Conservation (phyloP, 257 asterid genomes). For the Leonotis leonurus region DNA sequence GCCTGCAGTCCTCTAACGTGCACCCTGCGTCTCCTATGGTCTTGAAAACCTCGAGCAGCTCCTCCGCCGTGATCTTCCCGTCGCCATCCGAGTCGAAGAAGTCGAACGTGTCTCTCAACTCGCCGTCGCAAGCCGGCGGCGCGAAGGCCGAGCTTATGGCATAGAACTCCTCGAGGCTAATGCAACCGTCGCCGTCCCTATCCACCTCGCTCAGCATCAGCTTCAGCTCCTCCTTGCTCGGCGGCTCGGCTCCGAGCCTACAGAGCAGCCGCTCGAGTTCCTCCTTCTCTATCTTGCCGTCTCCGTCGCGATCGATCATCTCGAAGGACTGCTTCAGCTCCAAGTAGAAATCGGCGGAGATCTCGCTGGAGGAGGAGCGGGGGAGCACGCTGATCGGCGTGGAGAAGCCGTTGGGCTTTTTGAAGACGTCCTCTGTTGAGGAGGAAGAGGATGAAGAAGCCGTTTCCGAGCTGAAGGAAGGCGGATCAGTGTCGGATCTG, state of each 20-base stretch:
- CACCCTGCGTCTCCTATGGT: too few species aligned
- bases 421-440: conserved; percentile 12
- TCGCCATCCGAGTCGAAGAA: conserved; percentile 47
- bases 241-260: conserved; percentile 35
- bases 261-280: conserved; percentile 34
- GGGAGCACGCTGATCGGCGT: conserved; percentile 47
- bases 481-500: conserved; percentile 31
- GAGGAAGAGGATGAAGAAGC: conserved; percentile 22
- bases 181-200: conserved; percentile 39
- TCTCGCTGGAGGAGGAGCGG: conserved; percentile 22
- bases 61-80: conserved; percentile 46
- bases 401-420: conserved; percentile 21
- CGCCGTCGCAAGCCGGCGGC: conserved; percentile 39
- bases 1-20: too few species aligned
- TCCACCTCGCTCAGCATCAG: conserved; percentile 39
- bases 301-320: conserved; percentile 40
- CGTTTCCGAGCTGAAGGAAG: conserved; percentile 24
- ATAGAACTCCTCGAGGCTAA: conserved; percentile 43
- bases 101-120: conserved; percentile 39
- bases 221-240: conserved; percentile 35
- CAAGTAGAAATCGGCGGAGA: conserved; percentile 12
- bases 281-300: conserved; percentile 41
- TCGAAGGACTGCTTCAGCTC: conserved; percentile 44
- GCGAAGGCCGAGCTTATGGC: conserved; percentile 44
- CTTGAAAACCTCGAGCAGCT: conserved; percentile 32